These are phyloP conservation scores for Chalciporus pseudorubinellus DNA, from an alignment of 768 basidiomycete species.

Conservation along the genomic window DNA sequence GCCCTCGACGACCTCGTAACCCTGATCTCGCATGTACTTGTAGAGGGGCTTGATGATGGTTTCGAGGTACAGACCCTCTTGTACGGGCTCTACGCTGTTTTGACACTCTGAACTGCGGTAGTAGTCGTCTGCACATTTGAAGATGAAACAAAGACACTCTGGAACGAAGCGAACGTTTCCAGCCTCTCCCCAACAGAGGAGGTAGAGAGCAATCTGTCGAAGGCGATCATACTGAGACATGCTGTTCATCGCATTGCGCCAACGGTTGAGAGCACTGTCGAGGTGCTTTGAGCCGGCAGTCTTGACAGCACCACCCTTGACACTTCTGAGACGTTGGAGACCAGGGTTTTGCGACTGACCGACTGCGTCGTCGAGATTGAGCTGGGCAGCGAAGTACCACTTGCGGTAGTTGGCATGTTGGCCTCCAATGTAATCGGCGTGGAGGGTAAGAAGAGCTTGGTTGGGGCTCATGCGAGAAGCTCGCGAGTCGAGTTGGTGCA, in stretches of 20 bases:
- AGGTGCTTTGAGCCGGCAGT: constrained; percentile 72
- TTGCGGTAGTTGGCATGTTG: constrained; percentile 99
- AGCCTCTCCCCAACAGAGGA: constrained; percentile 98
- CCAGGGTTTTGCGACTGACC: constrained; percentile 94
- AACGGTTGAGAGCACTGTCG: constrained; percentile 89
- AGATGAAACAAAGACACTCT: constrained; percentile 97
- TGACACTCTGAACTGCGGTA: constrained; percentile 98
- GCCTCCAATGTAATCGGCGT: constrained; percentile 98
- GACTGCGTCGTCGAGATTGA: constrained; percentile 98
- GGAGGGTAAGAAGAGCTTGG: constrained; percentile 92
- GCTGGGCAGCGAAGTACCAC: constrained; percentile 99
- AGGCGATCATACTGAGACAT: constrained; percentile 99
- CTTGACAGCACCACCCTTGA: constrained; percentile 57
- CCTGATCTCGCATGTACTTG: constrained; percentile 94
- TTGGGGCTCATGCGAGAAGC: constrained; percentile 98
- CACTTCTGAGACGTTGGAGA: constrained; percentile 81
- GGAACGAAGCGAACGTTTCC: constrained; percentile 97
- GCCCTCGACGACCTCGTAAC: constrained; percentile 92
- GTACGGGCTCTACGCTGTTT: constrained; percentile 87
- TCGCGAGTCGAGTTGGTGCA: constrained; percentile 96
- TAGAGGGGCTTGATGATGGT: constrained; percentile 93
- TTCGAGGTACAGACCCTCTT: constrained; percentile 91
- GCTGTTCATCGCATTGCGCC: constrained; percentile 98
- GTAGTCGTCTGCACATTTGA: constrained; percentile 99
- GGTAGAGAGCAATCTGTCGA: constrained; percentile 91